These are phyloP conservation scores for Amphicarpaea edgeworthii DNA, from an alignment of 306 rosid genomes.

Conservation along the genomic window DNA sequence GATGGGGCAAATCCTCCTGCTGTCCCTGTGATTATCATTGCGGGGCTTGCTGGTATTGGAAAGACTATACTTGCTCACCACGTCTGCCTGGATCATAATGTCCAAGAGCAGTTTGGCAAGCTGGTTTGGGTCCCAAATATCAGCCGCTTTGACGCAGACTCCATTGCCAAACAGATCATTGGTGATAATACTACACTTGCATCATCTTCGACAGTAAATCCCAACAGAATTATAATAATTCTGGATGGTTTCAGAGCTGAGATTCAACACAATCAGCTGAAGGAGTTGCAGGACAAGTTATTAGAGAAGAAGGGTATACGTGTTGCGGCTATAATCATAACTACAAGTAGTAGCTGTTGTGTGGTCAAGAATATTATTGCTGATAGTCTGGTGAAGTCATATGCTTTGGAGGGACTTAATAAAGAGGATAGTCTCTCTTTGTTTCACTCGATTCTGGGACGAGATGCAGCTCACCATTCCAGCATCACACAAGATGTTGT, in stretches of 20 bases:
- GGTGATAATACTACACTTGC: no score
- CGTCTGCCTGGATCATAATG: not conserved
- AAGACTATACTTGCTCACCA: not conserved
- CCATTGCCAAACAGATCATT: not conserved
- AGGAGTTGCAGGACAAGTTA: not conserved
- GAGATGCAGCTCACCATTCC: no score
- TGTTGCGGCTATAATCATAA: not conserved
- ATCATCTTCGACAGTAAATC: no score
- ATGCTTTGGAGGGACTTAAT: not conserved
- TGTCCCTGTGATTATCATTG: not conserved
- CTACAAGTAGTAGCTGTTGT: not conserved
- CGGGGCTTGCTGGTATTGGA: conserved; percentile 24
- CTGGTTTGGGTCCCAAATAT: not conserved
- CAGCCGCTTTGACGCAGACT: not conserved
- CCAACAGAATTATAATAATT: not conserved
- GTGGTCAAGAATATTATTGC: not conserved
- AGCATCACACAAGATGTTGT: no score
- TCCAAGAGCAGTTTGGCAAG: not conserved
- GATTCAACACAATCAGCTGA: not conserved
- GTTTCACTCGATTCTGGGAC: no score
- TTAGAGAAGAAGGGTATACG: not conserved
- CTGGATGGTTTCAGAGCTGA: conserved; percentile 12
- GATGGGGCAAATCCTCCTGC: not conserved
- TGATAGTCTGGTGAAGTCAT: no score
- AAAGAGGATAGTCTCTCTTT: no score